These are phyloP conservation scores for Breviolum minutum DNA, from an alignment of 73 alveolate genomes.

Conservation along the genomic window DNA sequence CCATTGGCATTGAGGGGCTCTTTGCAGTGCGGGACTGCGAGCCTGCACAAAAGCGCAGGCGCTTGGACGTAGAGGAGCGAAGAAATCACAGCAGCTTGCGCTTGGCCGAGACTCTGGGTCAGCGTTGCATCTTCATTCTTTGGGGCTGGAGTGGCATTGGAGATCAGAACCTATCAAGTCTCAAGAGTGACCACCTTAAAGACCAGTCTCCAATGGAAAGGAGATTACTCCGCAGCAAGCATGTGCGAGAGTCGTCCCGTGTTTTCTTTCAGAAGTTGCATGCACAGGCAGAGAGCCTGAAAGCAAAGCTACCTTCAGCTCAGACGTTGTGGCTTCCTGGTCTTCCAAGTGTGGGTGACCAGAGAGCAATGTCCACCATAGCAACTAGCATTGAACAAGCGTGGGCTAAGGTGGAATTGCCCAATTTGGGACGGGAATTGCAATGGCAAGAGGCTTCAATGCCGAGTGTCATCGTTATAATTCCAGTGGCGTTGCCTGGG, in stretches of 20 bases:
- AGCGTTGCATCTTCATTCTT: constrained; percentile 31
- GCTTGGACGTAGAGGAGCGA: constrained; percentile 21
- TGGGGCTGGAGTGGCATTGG: constrained; percentile 57
- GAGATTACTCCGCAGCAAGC: neutral
- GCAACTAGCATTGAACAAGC: constrained; percentile 17
- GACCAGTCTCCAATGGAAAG: neutral
- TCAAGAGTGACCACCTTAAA: neutral
- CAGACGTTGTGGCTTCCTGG: constrained; percentile 36
- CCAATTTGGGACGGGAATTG: neutral
- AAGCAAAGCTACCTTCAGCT: constrained; percentile 2
- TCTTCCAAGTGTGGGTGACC: neutral
- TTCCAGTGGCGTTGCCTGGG: constrained; percentile 47
- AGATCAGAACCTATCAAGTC: too few relatives aligned
- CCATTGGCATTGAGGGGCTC: neutral
- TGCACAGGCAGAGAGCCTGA: constrained; percentile 43
- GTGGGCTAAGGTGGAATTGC: neutral
- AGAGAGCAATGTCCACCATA: neutral
- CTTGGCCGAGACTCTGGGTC: neutral
- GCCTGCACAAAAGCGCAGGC: constrained; percentile 3
- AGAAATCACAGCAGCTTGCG: neutral
- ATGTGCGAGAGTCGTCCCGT: neutral
- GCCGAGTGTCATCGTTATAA: neutral
- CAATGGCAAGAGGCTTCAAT: neutral
- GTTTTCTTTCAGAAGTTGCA: constrained; percentile 43
- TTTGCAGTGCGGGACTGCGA: neutral